Evolutionary conservation across 2,329 filamentous ascomycete species (phyloP).

Genomic region (Aaosphaeria pasadenensis): DNA sequence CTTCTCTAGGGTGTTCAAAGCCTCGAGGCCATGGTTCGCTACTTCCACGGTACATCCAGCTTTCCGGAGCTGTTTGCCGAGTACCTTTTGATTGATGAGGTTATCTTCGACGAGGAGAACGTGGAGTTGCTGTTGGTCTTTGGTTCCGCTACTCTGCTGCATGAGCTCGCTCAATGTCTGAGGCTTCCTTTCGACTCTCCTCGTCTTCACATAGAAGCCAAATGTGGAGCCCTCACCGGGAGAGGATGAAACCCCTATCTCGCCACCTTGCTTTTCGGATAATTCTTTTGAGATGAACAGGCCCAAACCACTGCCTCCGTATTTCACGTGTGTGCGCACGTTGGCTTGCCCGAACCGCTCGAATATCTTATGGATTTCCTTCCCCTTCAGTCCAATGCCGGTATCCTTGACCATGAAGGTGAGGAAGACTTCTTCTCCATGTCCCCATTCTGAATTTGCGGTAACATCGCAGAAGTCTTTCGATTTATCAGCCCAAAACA

Average conservation of each 20-base stretch:
- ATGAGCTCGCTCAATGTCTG: constrained; percentile 8
- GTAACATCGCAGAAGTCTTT: constrained; percentile 21
- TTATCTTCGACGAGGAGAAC: constrained; percentile 40
- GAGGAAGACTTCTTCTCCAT: constrained; percentile 38
- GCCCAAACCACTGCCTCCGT: constrained; percentile 45
- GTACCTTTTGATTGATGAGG: constrained; percentile 37
- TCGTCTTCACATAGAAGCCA: constrained; percentile 43
- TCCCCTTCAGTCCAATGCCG: constrained; percentile 38
- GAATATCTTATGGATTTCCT: constrained; percentile 39
- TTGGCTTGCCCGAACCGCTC: constrained; percentile 35
- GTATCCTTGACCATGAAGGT: constrained; percentile 39
- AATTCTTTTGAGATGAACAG: constrained; percentile 47
- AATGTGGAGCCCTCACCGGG: constrained; percentile 41
- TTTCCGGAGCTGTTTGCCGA: constrained; percentile 35
- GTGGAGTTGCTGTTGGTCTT: constrained; percentile 14
- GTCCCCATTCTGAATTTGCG: constrained; percentile 31
- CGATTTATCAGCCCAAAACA: constrained; percentile 29
- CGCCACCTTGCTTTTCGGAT: constrained; percentile 44
- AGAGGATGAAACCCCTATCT: constrained; percentile 43
- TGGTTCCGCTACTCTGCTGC: constrained; percentile 4
- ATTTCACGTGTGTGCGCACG: constrained; percentile 37
- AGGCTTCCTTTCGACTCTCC: constrained; percentile 15
- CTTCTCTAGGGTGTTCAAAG: constrained; percentile 28
- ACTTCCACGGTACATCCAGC: constrained; percentile 26
- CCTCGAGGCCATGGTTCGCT: constrained; percentile 38